Base-by-base conservation (phyloP, 257 asterid genomes). In the Agastache rugosa region DNA sequence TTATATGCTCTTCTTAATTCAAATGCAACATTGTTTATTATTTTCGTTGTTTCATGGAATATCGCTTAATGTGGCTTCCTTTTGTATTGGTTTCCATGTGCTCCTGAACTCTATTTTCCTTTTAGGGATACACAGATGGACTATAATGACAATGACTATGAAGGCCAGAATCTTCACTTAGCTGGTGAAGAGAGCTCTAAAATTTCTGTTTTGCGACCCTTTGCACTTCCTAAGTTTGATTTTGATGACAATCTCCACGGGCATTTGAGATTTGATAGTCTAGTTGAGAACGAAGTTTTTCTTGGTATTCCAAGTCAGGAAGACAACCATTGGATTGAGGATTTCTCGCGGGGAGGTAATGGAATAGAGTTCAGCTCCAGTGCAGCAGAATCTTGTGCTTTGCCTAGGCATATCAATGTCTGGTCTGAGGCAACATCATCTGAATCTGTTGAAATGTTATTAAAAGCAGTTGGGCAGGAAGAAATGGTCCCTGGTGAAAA, bases 401-500 rank as follows among this genome's bases (percentile, higher is more conserved):
- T 93, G 84, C 93, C 91, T 12, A 90, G 97, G 85, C 96, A 86
- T 85, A 88, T 85, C 75, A 90, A 95, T 95, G 99, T 95, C 77
- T 95, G 99, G 99, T 93, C 94, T 76, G 99, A 95, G 88, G 99
- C 97, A 78, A 93, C 99, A 70, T 95, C 99, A 27, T 88, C 98
- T 41, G 99, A 93, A 87, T 89, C 99, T 75, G 98, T 92, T 83
- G 99, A 95, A 81, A 92, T 95, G 98, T 65, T 95, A 66, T 78
- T 95, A 79, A 93, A 95, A 77, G 89, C 99, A 1, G 98, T 92
- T 85, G 92, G 98, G 35, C 99, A 93, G 85, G 98, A 93, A 81
- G 98, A 91, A 77, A 84, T 87, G 89, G 80, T 82, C 67, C 89
- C 83, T 75, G 95, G 79, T 75, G 96, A 88, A 74, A 82, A 87